These are phyloP conservation scores for Aspergillus heteromorphus DNA, from an alignment of 495 filamentous ascomycete species.

Conservation along the genomic window DNA sequence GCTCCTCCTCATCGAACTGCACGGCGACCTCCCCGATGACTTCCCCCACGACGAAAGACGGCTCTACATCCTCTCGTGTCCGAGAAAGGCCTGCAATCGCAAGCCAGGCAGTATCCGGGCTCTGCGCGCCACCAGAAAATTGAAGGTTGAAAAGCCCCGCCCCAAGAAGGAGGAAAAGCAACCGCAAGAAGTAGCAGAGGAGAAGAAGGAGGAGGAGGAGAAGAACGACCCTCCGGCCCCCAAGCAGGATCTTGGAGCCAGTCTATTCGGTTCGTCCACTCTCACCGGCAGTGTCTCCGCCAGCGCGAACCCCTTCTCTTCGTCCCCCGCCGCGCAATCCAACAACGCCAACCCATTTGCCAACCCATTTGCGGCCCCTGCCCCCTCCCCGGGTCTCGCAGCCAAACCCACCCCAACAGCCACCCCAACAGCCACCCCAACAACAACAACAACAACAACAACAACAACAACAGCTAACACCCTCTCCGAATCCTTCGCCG, in stretches of 20 bases:
- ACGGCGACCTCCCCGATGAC: constrained; percentile 80
- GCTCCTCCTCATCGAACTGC: constrained; percentile 80
- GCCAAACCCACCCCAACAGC: constrained; percentile 1
- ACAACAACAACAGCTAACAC: constrained; percentile 13
- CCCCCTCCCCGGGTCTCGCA: constrained; percentile 29
- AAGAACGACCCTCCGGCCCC: constrained; percentile 20
- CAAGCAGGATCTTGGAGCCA: constrained; percentile 52
- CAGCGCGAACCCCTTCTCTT: constrained; percentile 55
- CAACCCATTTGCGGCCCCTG: constrained; percentile 47
- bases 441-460: constrained; percentile 7
- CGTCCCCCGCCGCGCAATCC: constrained; percentile 18
- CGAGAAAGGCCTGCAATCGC: constrained; percentile 70
- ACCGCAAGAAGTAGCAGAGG: constrained; percentile 29
- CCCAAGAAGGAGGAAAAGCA: constrained; percentile 27
- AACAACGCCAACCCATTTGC: constrained; percentile 41
- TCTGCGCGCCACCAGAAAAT: constrained; percentile 56
- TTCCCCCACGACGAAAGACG: constrained; percentile 83
- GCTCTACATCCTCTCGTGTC: constrained; percentile 79
- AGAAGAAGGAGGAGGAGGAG: constrained; percentile 30
- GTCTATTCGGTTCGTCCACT: constrained; percentile 47
- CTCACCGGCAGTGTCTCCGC: constrained; percentile 43
- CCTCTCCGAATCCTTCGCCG: constrained; percentile 70
- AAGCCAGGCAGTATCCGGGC: constrained; percentile 76
- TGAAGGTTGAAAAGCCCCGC: constrained; percentile 18
- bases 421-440: constrained; percentile 12